phyloP scores from a whole-genome alignment of 768 basidiomycete species.

The Pisolithus sp. region DNA sequence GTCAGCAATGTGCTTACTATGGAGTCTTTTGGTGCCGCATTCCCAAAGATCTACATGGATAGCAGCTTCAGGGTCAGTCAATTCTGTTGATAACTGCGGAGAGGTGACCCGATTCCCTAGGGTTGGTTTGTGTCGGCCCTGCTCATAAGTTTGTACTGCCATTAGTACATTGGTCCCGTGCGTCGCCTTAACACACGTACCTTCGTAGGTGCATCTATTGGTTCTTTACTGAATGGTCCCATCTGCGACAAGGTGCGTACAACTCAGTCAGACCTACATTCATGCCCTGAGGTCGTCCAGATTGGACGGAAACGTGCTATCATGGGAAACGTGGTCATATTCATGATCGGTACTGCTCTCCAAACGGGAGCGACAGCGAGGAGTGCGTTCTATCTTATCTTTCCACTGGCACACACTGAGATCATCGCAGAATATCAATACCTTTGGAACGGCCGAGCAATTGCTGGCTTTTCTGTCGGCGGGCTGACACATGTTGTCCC shows the following conservation, averaged over 20 bases:
- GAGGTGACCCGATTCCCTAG: conserved; percentile 9
- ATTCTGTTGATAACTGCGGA: too few relatives aligned
- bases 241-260: conserved; percentile 24
- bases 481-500: conserved; percentile 20
- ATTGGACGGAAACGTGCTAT: conserved; percentile 23
- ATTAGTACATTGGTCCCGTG: neutral
- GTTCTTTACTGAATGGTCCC: conserved; percentile 25
- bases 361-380: conserved; percentile 24
- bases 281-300: conserved; percentile 5
- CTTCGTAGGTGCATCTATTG: conserved; percentile 26
- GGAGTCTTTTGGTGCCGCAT: conserved; percentile 27
- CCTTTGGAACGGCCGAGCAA: conserved; percentile 25
- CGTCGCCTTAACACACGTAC: conserved; percentile 4
- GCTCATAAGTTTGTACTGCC: conserved; percentile 17
- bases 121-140: conserved; percentile 28
- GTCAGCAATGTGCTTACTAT: conserved; percentile 27
- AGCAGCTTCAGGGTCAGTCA: conserved; percentile 18
- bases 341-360: conserved; percentile 25
- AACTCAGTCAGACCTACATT: neutral
- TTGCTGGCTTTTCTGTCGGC: conserved; percentile 13
- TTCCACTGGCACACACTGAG: neutral
- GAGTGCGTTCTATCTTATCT: conserved; percentile 5
- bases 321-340: conserved; percentile 23
- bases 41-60: conserved; percentile 25
- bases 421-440: conserved; percentile 13